Base-by-base conservation (phyloP, 75 land plant species). In the Pinus taeda region DNA sequence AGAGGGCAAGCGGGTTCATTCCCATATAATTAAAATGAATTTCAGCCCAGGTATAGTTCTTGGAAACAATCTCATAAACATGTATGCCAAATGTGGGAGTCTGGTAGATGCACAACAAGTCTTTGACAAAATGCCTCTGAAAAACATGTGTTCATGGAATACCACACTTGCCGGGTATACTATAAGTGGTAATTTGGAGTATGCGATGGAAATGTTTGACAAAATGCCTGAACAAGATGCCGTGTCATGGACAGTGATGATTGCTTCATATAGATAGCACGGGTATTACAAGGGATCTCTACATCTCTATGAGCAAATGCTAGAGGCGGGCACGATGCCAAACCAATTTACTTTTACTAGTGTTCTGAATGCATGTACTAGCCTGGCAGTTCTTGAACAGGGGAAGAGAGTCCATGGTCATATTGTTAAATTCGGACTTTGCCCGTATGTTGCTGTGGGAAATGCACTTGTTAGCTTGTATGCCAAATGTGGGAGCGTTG, bases 31-130 rank as follows among this genome's bases (percentile, higher is more conserved):
- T 26, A 39, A 45, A 39, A 15, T 42, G 8, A 57, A 71, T 13
- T 37, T 63, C 15, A 57, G 30, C 55, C 39, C 57, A 6, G 71
- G 67, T 62, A 55, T 56, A n/a, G 21, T 60, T 21, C 56, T 80
- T 24, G 82, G 82, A 7, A 80, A 60, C 30, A 29, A 66, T 53
- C 80, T 80, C 36, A 67, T 80, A 29, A 63, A 57, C 42, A 80
- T 80, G 82, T 80, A 80, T 65, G 79, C 72, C 24, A 76, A 75
- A 74, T 80, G 82, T 57, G 79, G 53, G 24, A 45, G 58, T 30
- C 22, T 61, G 17, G 17, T 61, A 36, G 82, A 76, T n/a, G 71
- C 82, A 37, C 49, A 15, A 39, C 26, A 17, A 29, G 78, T 76
- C 13, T 75, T 80, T 29, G 36, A 63, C 70, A 36, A 20, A 37